Evolutionary conservation across 2,329 filamentous ascomycete species (phyloP).

Genomic region (Xylaria arbuscula): DNA sequence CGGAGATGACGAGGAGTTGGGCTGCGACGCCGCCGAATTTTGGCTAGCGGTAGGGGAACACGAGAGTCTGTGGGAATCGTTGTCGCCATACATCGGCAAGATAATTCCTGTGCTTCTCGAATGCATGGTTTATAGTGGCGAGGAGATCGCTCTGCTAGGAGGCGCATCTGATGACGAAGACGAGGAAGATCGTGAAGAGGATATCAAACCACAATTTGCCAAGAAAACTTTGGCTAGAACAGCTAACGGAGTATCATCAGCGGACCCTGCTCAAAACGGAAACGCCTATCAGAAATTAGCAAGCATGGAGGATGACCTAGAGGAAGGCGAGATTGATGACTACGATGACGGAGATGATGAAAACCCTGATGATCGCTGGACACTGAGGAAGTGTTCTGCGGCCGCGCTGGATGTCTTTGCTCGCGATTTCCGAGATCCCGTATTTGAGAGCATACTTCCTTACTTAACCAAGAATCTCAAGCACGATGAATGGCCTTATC

Average conservation of each 20-base stretch:
- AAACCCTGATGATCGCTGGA: constrained; percentile 93
- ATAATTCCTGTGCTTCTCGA: constrained; percentile 92
- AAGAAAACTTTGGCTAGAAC: constrained; percentile 71
- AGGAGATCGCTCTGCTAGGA: constrained; percentile 87
- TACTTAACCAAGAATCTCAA: constrained; percentile 91
- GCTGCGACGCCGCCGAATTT: constrained; percentile 95
- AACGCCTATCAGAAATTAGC: constrained; percentile 66
- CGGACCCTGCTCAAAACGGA: constrained; percentile 63
- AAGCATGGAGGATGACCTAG: constrained; percentile 77
- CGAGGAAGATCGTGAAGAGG: constrained; percentile 86
- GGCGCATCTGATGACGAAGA: constrained; percentile 91
- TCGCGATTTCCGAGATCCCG: constrained; percentile 84
- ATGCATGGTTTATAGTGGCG: constrained; percentile 96
- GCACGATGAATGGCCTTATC: constrained; percentile 88
- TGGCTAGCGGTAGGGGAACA: constrained; percentile 96
- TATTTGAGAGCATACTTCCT: constrained; percentile 91
- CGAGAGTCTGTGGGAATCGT: constrained; percentile 77
- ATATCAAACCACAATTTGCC: constrained; percentile 93
- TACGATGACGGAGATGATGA: constrained; percentile 79
- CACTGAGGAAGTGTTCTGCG: constrained; percentile 94
- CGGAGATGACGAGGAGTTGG: constrained; percentile 87
- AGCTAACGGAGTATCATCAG: constrained; percentile 65
- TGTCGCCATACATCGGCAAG: constrained; percentile 81
- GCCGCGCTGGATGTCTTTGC: constrained; percentile 95
- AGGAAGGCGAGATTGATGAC: constrained; percentile 89